phyloP scores from a whole-genome alignment of 225 moss, liverwort and hornwort genomes.

The Pseudoscleropodium purum region DNA sequence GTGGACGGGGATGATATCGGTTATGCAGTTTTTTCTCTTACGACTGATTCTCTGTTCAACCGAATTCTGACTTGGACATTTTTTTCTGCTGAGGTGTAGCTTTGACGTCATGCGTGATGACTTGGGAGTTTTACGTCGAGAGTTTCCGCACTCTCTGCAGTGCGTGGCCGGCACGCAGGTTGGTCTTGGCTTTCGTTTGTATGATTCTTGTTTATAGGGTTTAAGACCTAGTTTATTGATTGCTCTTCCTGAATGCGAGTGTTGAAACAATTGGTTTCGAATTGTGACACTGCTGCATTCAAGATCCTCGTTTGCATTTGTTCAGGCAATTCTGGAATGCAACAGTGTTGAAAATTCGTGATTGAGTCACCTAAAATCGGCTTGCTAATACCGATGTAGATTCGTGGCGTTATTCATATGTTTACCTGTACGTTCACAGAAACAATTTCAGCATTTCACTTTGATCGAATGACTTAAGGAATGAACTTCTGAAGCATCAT shows the following conservation, averaged over 20 bases:
- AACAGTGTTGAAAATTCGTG: neutral
- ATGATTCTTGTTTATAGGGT: neutral
- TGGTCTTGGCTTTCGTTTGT: neutral
- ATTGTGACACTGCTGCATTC: neutral
- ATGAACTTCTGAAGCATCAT: neutral
- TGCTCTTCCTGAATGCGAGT: neutral
- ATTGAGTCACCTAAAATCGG: neutral
- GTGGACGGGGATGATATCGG: neutral
- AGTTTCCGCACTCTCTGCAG: slow-evolving; percentile 81
- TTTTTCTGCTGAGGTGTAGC: slow-evolving; percentile 20
- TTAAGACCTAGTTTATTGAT: neutral
- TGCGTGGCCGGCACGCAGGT: slow-evolving; percentile 95
- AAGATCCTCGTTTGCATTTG: neutral
- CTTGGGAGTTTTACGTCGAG: slow-evolving; percentile 67
- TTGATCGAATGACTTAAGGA: neutral
- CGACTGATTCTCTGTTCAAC: neutral
- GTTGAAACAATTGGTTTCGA: neutral
- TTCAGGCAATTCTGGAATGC: neutral
- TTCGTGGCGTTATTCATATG: neutral
- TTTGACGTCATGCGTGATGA: slow-evolving; percentile 84
- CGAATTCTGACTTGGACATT: neutral
- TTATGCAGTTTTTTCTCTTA: no score
- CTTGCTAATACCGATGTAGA: neutral
- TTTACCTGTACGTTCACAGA: neutral
- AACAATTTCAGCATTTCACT: neutral